Conservation (phyloP, 1,139 yeast genomes). For the Suhomyces bribrorum region DNA sequence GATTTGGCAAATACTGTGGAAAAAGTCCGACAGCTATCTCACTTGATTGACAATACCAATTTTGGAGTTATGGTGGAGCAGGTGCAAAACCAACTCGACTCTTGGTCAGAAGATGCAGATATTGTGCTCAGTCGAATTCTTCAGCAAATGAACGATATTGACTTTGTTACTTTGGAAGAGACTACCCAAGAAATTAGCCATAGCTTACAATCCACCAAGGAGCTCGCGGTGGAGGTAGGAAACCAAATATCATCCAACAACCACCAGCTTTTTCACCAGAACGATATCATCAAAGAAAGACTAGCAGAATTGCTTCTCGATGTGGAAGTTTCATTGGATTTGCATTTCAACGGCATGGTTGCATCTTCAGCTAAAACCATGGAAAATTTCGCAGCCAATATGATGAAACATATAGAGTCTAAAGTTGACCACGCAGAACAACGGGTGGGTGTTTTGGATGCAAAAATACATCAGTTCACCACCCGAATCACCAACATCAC, state of each 20-base stretch:
- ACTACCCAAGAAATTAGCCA: neutral
- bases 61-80: neutral
- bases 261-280: slow-evolving; percentile 1
- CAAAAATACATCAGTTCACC: neutral
- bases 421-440: slow-evolving; percentile 3
- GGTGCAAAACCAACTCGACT: neutral
- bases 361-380: slow-evolving; percentile 14
- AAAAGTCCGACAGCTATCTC: slow-evolving; percentile 8
- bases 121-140: slow-evolving; percentile 1
- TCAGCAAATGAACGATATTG: slow-evolving; percentile 1
- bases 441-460: slow-evolving; percentile 1
- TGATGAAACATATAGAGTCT: slow-evolving; percentile 2
- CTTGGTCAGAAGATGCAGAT: slow-evolving; percentile 5
- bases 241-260: slow-evolving; percentile 1
- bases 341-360: slow-evolving; percentile 14
- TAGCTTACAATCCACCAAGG: slow-evolving; percentile 1
- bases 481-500: slow-evolving; percentile 1
- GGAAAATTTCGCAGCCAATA: slow-evolving; percentile 6
- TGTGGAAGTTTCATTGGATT: slow-evolving; percentile 9
- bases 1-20: slow-evolving; percentile 1
- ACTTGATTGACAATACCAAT: neutral
- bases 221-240: slow-evolving; percentile 1
- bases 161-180: slow-evolving; percentile 4
- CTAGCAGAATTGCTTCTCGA: slow-evolving; percentile 17
- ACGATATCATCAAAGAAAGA: slow-evolving; percentile 8